Evolutionary conservation across 1,284 basidiomycete genomes (phyloP), one percentile per base, ranked within the genome.

Genomic region (Agaricales sp.): DNA sequence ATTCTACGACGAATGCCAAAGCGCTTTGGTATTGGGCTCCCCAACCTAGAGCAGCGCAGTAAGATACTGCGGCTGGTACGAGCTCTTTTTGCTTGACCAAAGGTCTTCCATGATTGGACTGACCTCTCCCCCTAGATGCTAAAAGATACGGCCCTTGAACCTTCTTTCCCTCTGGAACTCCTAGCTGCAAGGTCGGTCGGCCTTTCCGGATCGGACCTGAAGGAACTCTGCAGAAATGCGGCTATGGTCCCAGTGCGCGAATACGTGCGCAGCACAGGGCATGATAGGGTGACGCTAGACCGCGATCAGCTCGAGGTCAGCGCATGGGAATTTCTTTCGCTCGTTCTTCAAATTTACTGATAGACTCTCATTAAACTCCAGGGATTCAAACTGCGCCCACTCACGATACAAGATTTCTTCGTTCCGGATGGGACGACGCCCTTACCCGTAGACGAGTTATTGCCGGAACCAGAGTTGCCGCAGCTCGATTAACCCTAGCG

Each of bases 1-100:
- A 95, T 98, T 59, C 75, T 98, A 3, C 80, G 95, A 22, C 84
- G 95, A 26, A 92, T 99, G 92, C 96, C 96, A 0, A 98, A 97
- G 66, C 86, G 94, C n/a, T 99, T 97, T 63, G 78, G 90, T 1
- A 81, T 99, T 51, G 74, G 80, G 4, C 72, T 98, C 20, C 96
- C 96, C 1, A 84, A 88, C 55, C 62, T 70, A 3, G 76, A 83
- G 13, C 94, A 98, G 61, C 78, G 96, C 24, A 69, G 81, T 50
- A 93, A 90, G 66, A 99, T 99, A 54, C 75, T 99, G n/a, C 69
- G 68, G 1, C 70, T 99, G 52, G 92, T 95, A 50, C 37, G 65
- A 55, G 73, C 57, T 20, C 45, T 47, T 24, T 44, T 48, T 39
- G 12, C 3, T 43, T 21, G n/a, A 8, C 41, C 24, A n/a, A 26